Evolutionary conservation across 2,329 filamentous ascomycete genomes (phyloP), one percentile per base, ranked within the genome.

Genomic region (Epichloe uncinata): DNA sequence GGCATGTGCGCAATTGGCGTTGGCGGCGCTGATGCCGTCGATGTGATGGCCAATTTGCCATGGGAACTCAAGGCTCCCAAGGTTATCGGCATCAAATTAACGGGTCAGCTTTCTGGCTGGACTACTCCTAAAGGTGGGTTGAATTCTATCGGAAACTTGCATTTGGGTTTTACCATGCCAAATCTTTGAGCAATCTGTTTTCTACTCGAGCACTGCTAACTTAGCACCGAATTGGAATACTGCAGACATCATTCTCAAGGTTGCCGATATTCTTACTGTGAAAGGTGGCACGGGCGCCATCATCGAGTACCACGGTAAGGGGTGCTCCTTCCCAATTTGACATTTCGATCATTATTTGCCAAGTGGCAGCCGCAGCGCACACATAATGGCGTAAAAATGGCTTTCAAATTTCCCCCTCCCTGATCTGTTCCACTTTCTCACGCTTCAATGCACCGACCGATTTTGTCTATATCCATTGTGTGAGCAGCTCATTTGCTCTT

Each of bases 11-110:
- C 88, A 53, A 95, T 97, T 65, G 91, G 90, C 82, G 91, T 96
- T 56, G 91, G 91, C 73, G 91, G 93, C 80, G 93, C 91, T 65
- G 93, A 97, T 73, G 93, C 93, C 52, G 93, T 97, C 63, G 93
- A 98, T 72, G 93, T 96, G 62, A 95, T 98, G 88, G 89, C 90
- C 63, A 85, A 88, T 71, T 81, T 95, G 58, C 91, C 91, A 53
- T 97, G 93, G 93, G 93, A 98, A 71, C 74, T 98, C 62, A 97
- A 97, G 80, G 91, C 93, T 53, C 93, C 93, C 55, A 96, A 96
- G 74, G 75, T 95, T 55, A 95, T 97, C 65, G 93, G 93, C 80
- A 85, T 98, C 50, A 94, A 87, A 73, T 84, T 98, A 52, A 96
- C 90, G 59, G 93, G 93, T 59, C 61, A 87, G 69, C 65, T 98